Base-by-base conservation (phyloP, 2,329 filamentous ascomycete genomes). In the Exophiala dermatitidis region DNA sequence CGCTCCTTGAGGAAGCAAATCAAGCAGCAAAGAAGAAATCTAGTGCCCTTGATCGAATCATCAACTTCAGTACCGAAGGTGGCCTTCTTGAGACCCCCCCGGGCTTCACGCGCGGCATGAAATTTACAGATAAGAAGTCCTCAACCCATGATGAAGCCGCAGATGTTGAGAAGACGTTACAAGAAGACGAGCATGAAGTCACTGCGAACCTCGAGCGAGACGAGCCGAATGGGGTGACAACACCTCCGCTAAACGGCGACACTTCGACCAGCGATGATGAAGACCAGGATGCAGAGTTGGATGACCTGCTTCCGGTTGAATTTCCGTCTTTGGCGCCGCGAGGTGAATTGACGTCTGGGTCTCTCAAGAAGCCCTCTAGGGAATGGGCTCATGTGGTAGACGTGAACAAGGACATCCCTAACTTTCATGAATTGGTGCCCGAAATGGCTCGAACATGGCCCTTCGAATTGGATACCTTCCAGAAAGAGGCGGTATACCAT, bases 381-480 rank as follows among this genome's bases (percentile, higher is more conserved):
- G 89, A 97, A 72, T 98, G 93, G 91, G 93, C 93, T 48, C 93
- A 98, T 71, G 95, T 98, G 83, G 91, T 98, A 1, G 91, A 98
- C 68, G 85, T 97, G 62, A 90, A 91, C 64, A 82, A 89, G 55
- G 88, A 91, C 48, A 94, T 97, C 64, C 78, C 87, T n/a, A 97
- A 97, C 66, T 97, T 98, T 70, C 77, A 80, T 54, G 91, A 96
- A 57, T 76, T 98, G 36, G 90, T 98, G 5, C 93, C 93, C 0
- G 88, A 97, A 56, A 96, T 97, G 90, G 93, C 93, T 1, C 81
- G 86, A 60, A 86, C 94, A 59, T 98, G 90, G 88, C 90, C 91
- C 0, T 98, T 98, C 62, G 93, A 98, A 69, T 81, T 97, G 34
- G 93, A 98, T 64, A 95, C 87, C 0, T 98, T 98, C 72, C 93